Percentiles rank a stretch among this genome's conserved stretches.
Evolutionary conservation across 2,329 filamentous ascomycete species (phyloP).

Genomic region (Phyllosticta citrichinensis): DNA sequence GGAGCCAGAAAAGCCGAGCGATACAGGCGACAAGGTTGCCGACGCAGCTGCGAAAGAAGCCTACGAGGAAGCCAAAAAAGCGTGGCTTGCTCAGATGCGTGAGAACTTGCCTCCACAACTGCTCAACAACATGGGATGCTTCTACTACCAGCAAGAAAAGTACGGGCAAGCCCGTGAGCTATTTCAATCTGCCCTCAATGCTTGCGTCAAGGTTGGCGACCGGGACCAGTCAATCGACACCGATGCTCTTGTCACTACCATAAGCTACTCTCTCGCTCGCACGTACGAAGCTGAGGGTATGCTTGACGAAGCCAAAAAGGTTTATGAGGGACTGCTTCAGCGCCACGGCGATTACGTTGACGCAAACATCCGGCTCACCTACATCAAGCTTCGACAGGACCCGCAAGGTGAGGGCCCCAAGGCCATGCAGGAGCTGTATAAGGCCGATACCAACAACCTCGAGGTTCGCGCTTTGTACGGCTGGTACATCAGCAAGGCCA

Average conservation of each 20-base stretch:
- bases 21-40: constrained; percentile 24
- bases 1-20: constrained; percentile 35
- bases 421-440: constrained; percentile 74
- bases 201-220: constrained; percentile 72
- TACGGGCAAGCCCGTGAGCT: constrained; percentile 69
- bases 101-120: constrained; percentile 79
- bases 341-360: constrained; percentile 90
- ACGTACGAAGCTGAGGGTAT: constrained; percentile 83
- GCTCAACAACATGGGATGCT: constrained; percentile 95
- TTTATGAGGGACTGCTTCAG: constrained; percentile 76
- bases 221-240: constrained; percentile 69
- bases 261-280: constrained; percentile 90
- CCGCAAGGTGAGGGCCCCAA: constrained; percentile 81
- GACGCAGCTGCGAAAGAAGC: constrained; percentile 17
- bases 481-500: constrained; percentile 86
- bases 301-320: constrained; percentile 71
- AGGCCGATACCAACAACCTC: constrained; percentile 72
- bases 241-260: constrained; percentile 86
- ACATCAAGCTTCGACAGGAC: constrained; percentile 73
- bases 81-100: constrained; percentile 47
- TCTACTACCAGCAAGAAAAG: constrained; percentile 82
- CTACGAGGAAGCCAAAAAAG: constrained; percentile 38
- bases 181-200: constrained; percentile 84
- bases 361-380: constrained; percentile 77
- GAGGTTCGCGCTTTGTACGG: constrained; percentile 90